Percentiles rank a stretch among this genome's conserved stretches.
Conservation (phyloP, 306 rosid species). For the Sicyos baderoa region DNA sequence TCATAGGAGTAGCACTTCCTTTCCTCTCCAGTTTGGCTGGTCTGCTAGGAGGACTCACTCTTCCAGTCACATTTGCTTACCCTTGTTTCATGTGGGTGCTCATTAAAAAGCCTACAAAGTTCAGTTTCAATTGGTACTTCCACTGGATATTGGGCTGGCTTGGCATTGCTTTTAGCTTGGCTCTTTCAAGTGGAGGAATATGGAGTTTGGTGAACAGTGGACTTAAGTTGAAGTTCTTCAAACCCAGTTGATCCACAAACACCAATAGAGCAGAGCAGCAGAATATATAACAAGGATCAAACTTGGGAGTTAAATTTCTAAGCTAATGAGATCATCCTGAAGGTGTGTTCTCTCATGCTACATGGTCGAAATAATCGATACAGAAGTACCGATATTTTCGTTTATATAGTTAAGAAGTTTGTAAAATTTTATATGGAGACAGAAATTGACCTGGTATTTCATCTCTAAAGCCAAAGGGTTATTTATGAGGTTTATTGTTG, state of each 20-base stretch:
- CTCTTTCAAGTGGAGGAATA: slow-evolving; percentile 89
- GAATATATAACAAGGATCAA: background rate
- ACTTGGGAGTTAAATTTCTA: background rate
- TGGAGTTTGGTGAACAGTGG: slow-evolving; percentile 67
- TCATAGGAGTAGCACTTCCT: slow-evolving; percentile 98
- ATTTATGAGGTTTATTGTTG: no score
- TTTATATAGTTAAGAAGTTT: no score
- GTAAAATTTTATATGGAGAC: no score
- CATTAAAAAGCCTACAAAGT: slow-evolving; percentile 74
- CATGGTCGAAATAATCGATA: background rate
- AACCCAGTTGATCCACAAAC: slow-evolving; percentile 44
- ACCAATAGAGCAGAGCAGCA: slow-evolving; percentile 11
- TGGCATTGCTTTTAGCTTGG: slow-evolving; percentile 84
- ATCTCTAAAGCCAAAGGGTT: no score
- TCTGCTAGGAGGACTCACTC: slow-evolving; percentile 90
- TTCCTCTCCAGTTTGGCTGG: slow-evolving; percentile 96
- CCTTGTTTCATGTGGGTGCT: slow-evolving; percentile 99
- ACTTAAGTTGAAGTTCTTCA: slow-evolving; percentile 59
- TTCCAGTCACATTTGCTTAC: slow-evolving; percentile 94
- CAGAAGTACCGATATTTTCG: no score
- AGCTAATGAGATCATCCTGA: background rate
- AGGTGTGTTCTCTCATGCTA: background rate
- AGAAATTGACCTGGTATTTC: no score
- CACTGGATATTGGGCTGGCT: slow-evolving; percentile 88
- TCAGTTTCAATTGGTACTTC: slow-evolving; percentile 91